Evolutionary conservation across 2,329 filamentous ascomycete species (phyloP).

Genomic region (Pleoardoris graminearum): DNA sequence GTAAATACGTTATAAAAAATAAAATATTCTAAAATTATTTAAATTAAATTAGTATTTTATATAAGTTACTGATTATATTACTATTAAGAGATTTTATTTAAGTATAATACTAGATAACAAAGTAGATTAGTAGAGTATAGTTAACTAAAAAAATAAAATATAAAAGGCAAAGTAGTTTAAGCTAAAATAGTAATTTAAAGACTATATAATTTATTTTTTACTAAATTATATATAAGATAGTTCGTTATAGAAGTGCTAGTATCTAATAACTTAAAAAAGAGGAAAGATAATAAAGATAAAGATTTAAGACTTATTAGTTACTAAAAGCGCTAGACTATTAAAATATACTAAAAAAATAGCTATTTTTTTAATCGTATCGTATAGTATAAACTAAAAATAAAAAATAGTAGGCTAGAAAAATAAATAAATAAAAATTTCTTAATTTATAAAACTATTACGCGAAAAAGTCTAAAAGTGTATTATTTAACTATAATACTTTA

Average conservation of each 20-base stretch:
- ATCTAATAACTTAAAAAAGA: not conserved
- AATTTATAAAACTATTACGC: not conserved
- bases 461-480: not conserved
- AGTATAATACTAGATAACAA: not conserved
- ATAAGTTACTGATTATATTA: not conserved
- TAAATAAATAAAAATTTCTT: not conserved
- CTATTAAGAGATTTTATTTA: not conserved
- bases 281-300: not conserved
- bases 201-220: no score
- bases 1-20: constrained; percentile 12
- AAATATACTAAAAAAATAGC: not conserved
- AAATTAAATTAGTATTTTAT: constrained; percentile 1
- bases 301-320: not conserved
- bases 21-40: constrained; percentile 2
- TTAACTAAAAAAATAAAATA: not conserved
- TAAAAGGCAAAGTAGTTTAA: not conserved
- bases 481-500: not conserved
- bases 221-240: not conserved
- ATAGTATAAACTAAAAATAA: not conserved
- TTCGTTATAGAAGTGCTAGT: not conserved
- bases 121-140: constrained; percentile 5
- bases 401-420: not conserved
- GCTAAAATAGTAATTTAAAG: not conserved
- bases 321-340: not conserved
- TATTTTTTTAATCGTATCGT: not conserved